phyloP scores from a whole-genome alignment of 345 rosid genomes.

The Populus simonii region DNA sequence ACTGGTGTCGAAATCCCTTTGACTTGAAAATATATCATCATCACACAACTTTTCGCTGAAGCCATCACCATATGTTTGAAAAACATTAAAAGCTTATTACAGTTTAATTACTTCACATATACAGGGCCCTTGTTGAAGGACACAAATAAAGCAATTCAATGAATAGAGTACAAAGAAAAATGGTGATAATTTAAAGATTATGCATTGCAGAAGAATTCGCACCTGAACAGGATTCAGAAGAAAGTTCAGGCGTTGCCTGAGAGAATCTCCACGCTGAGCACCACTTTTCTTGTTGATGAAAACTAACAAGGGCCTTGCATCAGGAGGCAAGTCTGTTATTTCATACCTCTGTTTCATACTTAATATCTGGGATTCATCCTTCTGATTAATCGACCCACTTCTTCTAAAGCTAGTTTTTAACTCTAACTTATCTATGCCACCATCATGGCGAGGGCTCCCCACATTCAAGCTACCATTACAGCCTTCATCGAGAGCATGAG shows the following conservation, averaged over 20 bases:
- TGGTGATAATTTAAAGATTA: neutral
- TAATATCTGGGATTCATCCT: constrained; percentile 67
- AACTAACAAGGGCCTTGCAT: constrained; percentile 71
- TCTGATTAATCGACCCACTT: constrained; percentile 64
- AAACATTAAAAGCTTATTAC: neutral
- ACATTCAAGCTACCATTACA: constrained; percentile 39
- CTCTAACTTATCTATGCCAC: constrained; percentile 46
- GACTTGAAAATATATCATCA: neutral
- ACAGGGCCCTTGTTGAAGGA: neutral
- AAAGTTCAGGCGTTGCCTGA: constrained; percentile 67
- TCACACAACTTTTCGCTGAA: neutral
- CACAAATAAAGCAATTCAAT: neutral
- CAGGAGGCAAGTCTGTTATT: constrained; percentile 50
- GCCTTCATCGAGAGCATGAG: constrained; percentile 43
- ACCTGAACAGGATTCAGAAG: constrained; percentile 80
- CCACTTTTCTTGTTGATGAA: constrained; percentile 83
- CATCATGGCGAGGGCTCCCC: constrained; percentile 34
- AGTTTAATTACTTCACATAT: neutral
- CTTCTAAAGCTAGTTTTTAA: constrained; percentile 50
- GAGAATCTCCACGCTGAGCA: constrained; percentile 70
- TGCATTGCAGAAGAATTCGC: neutral
- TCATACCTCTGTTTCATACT: constrained; percentile 75
- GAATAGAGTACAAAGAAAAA: neutral
- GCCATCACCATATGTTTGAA: neutral
- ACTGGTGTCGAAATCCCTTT: neutral